phyloP scores from a whole-genome alignment of 352 stramenopile species.

The Phytopythium ostracodes region DNA sequence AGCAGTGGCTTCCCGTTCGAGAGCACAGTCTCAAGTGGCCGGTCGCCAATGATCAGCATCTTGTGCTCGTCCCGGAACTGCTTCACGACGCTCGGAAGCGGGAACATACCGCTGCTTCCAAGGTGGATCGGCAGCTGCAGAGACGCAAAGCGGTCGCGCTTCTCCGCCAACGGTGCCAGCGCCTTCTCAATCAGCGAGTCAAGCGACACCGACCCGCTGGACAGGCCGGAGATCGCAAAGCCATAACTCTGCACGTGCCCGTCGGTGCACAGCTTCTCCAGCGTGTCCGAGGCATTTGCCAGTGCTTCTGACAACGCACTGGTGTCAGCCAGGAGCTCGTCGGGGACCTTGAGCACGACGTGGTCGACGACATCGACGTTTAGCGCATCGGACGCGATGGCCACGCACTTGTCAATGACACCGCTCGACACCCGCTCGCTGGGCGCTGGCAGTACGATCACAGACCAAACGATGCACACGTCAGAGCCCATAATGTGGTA shows the following conservation, averaged over 20 bases:
- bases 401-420: constrained; percentile 43
- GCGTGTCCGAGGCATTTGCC: constrained; percentile 19
- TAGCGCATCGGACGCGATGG: constrained; percentile 41
- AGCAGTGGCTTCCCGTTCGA: constrained; percentile 60
- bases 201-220: constrained; percentile 16
- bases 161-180: constrained; percentile 33
- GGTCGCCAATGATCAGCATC: constrained; percentile 62
- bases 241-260: constrained; percentile 63
- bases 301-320: constrained; percentile 30
- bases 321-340: constrained; percentile 26
- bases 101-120: constrained; percentile 20
- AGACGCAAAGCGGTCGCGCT: constrained; percentile 49
- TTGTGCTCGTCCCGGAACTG: constrained; percentile 42
- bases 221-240: constrained; percentile 30
- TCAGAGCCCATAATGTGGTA: background rate
- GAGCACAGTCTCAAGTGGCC: constrained; percentile 56
- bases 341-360: constrained; percentile 54
- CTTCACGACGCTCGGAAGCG: constrained; percentile 25
- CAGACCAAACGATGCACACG: background rate
- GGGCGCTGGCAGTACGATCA: constrained; percentile 15
- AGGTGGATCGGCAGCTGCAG: constrained; percentile 59
- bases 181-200: constrained; percentile 42
- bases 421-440: constrained; percentile 31
- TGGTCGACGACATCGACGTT: constrained; percentile 67
- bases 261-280: constrained; percentile 37